Base-by-base conservation (phyloP, 306 rosid species). In the Cicer chorassanicum region DNA sequence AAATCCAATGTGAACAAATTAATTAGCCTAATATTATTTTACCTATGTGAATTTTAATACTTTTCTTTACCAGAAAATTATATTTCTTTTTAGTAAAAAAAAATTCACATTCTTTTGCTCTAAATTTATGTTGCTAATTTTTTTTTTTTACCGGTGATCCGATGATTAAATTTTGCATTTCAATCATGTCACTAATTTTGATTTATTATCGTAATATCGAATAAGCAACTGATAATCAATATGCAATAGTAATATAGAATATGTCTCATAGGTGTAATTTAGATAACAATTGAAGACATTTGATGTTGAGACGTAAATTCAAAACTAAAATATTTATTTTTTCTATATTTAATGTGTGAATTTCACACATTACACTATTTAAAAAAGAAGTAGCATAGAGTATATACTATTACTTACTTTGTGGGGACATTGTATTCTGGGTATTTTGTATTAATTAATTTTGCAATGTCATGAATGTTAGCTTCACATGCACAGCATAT, bases 361-460 rank as follows among this genome's bases (percentile, higher is more conserved):
- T n/a, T n/a, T n/a, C 34, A 29, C 34, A 29, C 4, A 48, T 4
- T 3, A 42, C 1, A 9, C 0, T 8, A 44, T 12, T 44, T 44
- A 44, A 29, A 29, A 29, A 29, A 29, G 34, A 15, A 15, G 54
- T 45, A 12, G 24, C 2, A 4, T 36, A 13, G 57, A 19, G 34
- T 29, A 29, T 29, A 9, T 24, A 24, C 2, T 1, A 1, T 1
- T 14, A 65, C 85, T 78, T 85, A 92, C 97, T 75, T 86, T 3
- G 83, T 88, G 16, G 97, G 92, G 49, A 90, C 75, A 4, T 85
- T 85, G 82, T 85, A 92, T 66, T 82, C 86, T 0, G 97, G 94
- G 66, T 86, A 87, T 6, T 84, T 91, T 46, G 81, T 42, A 6
- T 69, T 81, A 0, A 87, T 83, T 54, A 91, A 34, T 39, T 87